These are phyloP conservation scores for Aphanomyces euteiches DNA, from an alignment of 352 stramenopile species.

Conservation along the genomic window DNA sequence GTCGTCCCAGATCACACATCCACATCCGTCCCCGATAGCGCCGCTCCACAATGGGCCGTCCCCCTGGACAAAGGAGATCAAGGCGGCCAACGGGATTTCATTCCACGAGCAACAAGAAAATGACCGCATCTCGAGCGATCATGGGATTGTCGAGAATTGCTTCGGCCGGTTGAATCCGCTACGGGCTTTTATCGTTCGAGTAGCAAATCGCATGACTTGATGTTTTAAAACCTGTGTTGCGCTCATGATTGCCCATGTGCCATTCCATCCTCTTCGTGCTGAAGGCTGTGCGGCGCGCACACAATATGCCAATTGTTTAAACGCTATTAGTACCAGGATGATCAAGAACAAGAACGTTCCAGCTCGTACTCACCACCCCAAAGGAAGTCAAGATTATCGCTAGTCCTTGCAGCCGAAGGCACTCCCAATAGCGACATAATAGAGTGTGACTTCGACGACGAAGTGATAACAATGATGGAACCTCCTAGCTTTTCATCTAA, in stretches of 20 bases:
- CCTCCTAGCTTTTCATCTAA: too few relatives aligned
- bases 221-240: slow-evolving; percentile 20
- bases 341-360: not conserved
- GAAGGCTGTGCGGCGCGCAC: not conserved
- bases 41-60: slow-evolving; percentile 15
- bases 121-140: slow-evolving; percentile 26
- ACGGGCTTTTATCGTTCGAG: slow-evolving; percentile 21
- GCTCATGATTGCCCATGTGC: slow-evolving; percentile 25
- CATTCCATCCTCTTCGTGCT: not conserved
- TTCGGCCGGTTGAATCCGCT: slow-evolving; percentile 19
- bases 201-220: not conserved
- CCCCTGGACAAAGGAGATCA: slow-evolving; percentile 29
- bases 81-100: not conserved
- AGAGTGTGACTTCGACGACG: too few relatives aligned
- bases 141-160: slow-evolving; percentile 30
- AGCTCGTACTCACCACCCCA: not conserved
- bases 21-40: not conserved
- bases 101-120: slow-evolving; percentile 12
- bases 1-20: not conserved
- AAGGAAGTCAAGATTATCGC: not conserved
- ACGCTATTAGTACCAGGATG: not conserved
- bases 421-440: too few relatives aligned
- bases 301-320: not conserved
- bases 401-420: not conserved
- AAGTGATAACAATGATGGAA: too few relatives aligned